phyloP scores from a whole-genome alignment of 1,139 yeast genomes.

The Meyerozyma smithsonii region DNA sequence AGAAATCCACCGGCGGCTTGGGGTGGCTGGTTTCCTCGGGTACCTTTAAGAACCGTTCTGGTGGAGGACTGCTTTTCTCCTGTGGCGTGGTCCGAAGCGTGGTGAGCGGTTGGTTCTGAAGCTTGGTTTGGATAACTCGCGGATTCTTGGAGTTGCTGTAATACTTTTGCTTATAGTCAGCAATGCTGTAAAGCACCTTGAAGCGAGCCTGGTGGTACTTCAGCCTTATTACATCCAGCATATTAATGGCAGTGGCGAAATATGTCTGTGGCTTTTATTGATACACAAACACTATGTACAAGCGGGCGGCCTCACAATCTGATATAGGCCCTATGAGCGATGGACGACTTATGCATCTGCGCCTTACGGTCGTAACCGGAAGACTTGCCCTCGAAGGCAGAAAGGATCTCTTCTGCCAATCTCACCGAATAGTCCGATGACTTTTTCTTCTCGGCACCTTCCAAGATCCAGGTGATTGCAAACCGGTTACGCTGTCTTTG shows the following conservation, averaged over 20 bases:
- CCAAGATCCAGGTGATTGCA: constrained; percentile 88
- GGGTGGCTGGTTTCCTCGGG: not conserved
- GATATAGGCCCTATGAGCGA: constrained; percentile 73
- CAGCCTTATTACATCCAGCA: not conserved
- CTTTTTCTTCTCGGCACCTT: constrained; percentile 74
- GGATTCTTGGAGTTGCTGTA: constrained; percentile 37
- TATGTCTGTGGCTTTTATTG: not conserved
- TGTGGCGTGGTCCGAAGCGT: constrained; percentile 34
- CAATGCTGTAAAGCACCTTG: constrained; percentile 25
- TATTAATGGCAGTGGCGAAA: not conserved
- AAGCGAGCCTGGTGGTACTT: constrained; percentile 12
- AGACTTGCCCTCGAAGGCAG: constrained; percentile 74
- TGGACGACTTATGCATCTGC: constrained; percentile 80
- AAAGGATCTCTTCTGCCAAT: constrained; percentile 80
- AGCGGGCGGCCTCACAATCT: constrained; percentile 24
- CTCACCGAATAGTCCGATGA: constrained; percentile 82
- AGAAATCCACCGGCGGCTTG: constrained; percentile 2
- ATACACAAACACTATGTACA: constrained; percentile 3
- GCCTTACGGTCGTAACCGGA: constrained; percentile 81
- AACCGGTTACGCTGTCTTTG: constrained; percentile 79
- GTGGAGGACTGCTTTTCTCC: constrained; percentile 19
- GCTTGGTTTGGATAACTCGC: constrained; percentile 34
- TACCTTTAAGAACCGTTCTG: constrained; percentile 16
- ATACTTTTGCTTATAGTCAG: constrained; percentile 38
- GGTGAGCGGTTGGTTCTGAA: constrained; percentile 31